Conservation (phyloP, 768 basidiomycete species). For the Artomyces pyxidatus region DNA sequence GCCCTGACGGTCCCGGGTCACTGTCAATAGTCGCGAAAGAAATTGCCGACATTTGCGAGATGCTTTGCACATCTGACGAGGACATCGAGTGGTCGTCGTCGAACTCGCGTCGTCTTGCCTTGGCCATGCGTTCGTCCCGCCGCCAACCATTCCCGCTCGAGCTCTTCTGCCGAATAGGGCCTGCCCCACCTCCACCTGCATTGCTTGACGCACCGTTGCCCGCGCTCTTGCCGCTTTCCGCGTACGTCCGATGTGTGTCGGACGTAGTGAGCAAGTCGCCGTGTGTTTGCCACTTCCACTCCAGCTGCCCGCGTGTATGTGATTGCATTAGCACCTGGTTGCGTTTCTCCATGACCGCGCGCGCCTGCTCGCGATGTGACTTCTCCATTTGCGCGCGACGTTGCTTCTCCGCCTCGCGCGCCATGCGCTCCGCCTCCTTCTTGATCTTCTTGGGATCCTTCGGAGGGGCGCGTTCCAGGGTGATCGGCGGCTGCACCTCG, state of each 20-base stretch:
- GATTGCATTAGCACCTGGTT: conserved; percentile 61
- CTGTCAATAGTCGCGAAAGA: conserved; percentile 82
- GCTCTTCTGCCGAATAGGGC: conserved; percentile 57
- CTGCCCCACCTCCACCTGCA: conserved; percentile 48
- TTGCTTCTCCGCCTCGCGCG: conserved; percentile 78
- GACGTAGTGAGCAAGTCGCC: conserved; percentile 28
- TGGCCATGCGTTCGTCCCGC: conserved; percentile 59
- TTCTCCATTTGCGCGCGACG: conserved; percentile 69
- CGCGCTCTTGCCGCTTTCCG: conserved; percentile 1
- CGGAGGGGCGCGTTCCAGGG: conserved; percentile 30
- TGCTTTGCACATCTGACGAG: conserved; percentile 75
- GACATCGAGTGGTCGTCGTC: conserved; percentile 93
- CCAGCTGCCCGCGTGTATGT: conserved; percentile 43
- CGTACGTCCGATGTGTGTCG: conserved; percentile 8
- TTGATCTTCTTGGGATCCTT: conserved; percentile 68
- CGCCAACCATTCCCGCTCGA: conserved; percentile 26
- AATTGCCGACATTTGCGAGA: conserved; percentile 65
- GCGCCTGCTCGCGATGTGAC: conserved; percentile 77
- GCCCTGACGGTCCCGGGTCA: conserved; percentile 70
- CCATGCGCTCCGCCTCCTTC: conserved; percentile 73
- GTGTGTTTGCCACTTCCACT: conserved; percentile 44
- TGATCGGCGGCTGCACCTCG: conserved; percentile 37
- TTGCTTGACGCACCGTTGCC: conserved; percentile 22
- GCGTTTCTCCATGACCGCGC: conserved; percentile 89
- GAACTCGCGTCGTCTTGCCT: conserved; percentile 74